Conservation (phyloP, 108 stramenopile species). For the Skeletonema costatum region DNA sequence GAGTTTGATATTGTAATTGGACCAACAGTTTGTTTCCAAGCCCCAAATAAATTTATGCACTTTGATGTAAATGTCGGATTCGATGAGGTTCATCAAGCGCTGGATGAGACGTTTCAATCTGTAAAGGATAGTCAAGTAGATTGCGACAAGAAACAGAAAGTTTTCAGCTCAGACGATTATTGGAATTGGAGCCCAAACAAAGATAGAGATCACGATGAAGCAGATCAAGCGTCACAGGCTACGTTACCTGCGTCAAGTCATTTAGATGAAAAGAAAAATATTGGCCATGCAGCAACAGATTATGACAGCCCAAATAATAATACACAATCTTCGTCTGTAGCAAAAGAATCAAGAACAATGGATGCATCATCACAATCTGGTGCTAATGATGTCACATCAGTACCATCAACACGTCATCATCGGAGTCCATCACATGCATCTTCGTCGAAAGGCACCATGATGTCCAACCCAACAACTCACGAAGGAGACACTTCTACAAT, state of each 20-base stretch:
- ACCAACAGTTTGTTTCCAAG: conserved; percentile 69
- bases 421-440: conserved; percentile 26
- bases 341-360: conserved; percentile 2
- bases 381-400: not conserved
- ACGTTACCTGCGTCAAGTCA: not conserved
- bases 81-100: conserved; percentile 59
- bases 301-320: not conserved
- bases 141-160: not conserved
- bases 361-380: not conserved
- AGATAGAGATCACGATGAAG: not conserved
- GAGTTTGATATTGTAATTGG: conserved; percentile 88
- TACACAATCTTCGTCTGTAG: not conserved
- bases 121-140: conserved; percentile 3
- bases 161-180: not conserved
- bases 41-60: conserved; percentile 74
- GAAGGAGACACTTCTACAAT: conserved; percentile 40
- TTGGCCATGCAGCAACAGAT: not conserved
- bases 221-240: not conserved
- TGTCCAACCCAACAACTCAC: not conserved
- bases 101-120: conserved; percentile 58
- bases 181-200: conserved; percentile 19
- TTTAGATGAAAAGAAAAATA: not conserved
- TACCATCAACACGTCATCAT: conserved; percentile 7
- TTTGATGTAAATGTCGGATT: conserved; percentile 59
- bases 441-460: conserved; percentile 21